Evolutionary conservation across 2,329 filamentous ascomycete species (phyloP).

Genomic region (Colletotrichum sp.): DNA sequence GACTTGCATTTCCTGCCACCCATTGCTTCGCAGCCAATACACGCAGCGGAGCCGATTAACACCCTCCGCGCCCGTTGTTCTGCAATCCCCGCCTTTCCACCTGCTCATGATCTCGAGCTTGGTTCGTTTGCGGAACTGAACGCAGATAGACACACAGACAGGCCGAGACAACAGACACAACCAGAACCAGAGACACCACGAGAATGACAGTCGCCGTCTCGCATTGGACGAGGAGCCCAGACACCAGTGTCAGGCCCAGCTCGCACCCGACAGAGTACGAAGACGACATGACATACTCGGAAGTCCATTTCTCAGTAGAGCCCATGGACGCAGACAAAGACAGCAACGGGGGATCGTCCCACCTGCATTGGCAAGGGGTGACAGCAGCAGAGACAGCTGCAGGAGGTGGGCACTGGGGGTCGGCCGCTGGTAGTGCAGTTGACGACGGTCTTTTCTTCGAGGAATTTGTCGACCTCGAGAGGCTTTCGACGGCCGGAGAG

Average conservation of each 20-base stretch:
- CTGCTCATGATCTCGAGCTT: background rate
- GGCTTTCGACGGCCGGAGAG: constrained; percentile 11
- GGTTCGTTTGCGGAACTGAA: constrained; percentile 12
- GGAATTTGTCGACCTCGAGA: constrained; percentile 32
- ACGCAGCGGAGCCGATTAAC: background rate
- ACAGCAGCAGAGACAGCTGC: background rate
- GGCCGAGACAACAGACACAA: background rate
- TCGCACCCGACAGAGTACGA: constrained; percentile 12
- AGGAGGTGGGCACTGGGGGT: background rate
- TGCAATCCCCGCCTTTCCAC: background rate
- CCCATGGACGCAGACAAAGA: constrained; percentile 21
- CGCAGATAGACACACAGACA: background rate
- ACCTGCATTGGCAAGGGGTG: constrained; percentile 11
- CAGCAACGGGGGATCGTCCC: constrained; percentile 12
- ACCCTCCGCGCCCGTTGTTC: constrained; percentile 3
- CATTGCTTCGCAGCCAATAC: background rate
- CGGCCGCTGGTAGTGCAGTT: background rate
- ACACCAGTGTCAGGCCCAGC: constrained; percentile 9
- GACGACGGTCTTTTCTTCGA: constrained; percentile 27
- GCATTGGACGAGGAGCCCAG: constrained; percentile 21
- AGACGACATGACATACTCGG: constrained; percentile 15
- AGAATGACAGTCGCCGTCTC: constrained; percentile 22
- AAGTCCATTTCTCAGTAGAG: constrained; percentile 19
- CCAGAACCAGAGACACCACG: background rate
- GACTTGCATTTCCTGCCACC: background rate